phyloP scores from a whole-genome alignment of 1,284 basidiomycete genomes.

The Neolentinus lepideus region DNA sequence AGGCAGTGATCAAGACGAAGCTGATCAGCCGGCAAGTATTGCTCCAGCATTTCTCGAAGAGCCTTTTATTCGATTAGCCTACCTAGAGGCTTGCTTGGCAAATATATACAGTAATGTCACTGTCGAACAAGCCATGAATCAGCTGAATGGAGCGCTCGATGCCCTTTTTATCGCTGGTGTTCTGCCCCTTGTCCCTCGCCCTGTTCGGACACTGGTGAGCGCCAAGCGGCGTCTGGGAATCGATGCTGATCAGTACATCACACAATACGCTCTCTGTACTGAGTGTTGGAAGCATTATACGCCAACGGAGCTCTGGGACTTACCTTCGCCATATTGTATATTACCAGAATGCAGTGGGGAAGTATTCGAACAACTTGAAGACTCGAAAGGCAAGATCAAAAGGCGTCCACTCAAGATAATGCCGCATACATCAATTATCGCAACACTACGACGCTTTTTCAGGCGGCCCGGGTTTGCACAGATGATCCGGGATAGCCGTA shows the following conservation, averaged over 20 bases:
- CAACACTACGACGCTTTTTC: constrained; percentile 14
- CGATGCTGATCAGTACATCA: constrained; percentile 19
- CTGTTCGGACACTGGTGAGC: constrained; percentile 16
- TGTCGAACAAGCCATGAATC: background rate
- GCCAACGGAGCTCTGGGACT: constrained; percentile 6
- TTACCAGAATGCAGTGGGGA: constrained; percentile 9
- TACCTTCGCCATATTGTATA: constrained; percentile 12
- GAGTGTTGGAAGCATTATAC: constrained; percentile 20
- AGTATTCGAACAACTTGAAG: constrained; percentile 6
- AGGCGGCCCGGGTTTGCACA: constrained; percentile 9
- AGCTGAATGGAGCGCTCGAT: constrained; percentile 2
- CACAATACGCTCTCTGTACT: constrained; percentile 15
- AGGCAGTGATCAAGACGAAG: too few relatives aligned
- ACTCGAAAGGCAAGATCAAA: background rate
- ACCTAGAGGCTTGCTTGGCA: background rate
- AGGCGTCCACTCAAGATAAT: constrained; percentile 7
- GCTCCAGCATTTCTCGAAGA: too few relatives aligned
- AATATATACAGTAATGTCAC: constrained; percentile 6
- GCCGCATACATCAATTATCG: constrained; percentile 15
- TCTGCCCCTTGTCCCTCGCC: constrained; percentile 10
- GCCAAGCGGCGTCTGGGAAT: constrained; percentile 17
- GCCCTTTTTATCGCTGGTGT: background rate
- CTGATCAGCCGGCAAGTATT: too few relatives aligned
- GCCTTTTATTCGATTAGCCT: too few relatives aligned
- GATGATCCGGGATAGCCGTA: constrained; percentile 5